Evolutionary conservation across 768 basidiomycete species (phyloP), one percentile per base, ranked within the genome.

Genomic region (Trametes cingulata): DNA sequence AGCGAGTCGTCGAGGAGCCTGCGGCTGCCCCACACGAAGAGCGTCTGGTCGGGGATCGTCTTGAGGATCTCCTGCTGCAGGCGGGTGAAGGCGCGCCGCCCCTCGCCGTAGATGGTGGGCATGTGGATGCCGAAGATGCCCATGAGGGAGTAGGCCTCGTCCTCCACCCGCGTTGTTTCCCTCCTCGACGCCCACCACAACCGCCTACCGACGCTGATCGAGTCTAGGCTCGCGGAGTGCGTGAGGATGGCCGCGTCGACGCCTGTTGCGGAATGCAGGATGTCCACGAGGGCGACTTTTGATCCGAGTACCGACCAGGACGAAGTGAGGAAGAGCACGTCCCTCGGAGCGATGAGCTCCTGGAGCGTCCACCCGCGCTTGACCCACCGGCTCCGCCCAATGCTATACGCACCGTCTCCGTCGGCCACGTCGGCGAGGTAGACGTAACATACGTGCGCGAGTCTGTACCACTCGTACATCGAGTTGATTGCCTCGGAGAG

Each of bases 381-480:
- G 9, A 39, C 41, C 57, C 57, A 58, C 10, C 42, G 25, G 29
- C 57, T 58, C 6, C 19, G 13, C 6, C 49, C 14, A n/a, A 22
- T 24, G 9, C 12, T 35, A 20, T 12, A 9, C 24, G 48, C 19
- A 47, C 29, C 40, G 20, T 50, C 56, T n/a, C 10, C 40, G 27
- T 57, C 37, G 9, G 20, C 25, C 14, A 58, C 57, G 35, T 58
- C 57, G 29, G 27, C 49, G 33, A 58, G 57, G 40, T 58, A 51
- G 2, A 33, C 57, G 49, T 58, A 58, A 49, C 57, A 58, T 8
- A 58, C 57, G 39, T 40, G 20, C 19, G 56, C 56, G n/a, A 49
- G 22, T 27, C 29, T 36, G 39, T 57, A 57, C 56, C 56, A 57
- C 19, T 29, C 13, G 48, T 37, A 57, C 56, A 57, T 50, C 22